phyloP scores from a whole-genome alignment of 805 yeast species.

The Sugiyamaella valdiviana region DNA sequence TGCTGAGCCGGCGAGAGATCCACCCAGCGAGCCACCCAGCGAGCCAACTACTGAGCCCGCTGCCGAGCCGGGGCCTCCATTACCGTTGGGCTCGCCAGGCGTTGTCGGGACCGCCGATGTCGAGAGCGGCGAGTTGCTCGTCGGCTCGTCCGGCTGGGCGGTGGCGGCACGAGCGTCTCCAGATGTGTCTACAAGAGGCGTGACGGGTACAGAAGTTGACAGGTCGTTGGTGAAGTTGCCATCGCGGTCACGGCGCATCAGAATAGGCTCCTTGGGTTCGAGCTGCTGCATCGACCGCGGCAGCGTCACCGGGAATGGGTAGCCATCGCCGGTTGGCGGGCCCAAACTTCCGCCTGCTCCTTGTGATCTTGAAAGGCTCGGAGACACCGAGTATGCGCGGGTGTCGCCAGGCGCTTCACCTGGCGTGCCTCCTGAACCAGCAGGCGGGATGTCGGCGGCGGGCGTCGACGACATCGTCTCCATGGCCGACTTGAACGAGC shows the following conservation, averaged over 20 bases:
- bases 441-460: not conserved
- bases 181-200: not conserved
- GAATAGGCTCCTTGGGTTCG: slow-evolving; percentile 69
- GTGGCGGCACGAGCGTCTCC: not conserved
- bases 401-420: not conserved
- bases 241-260: slow-evolving; percentile 48
- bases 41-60: not conserved
- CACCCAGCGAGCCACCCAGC: not conserved
- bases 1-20: slow-evolving; percentile 1
- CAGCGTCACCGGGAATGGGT: slow-evolving; percentile 30
- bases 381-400: not conserved
- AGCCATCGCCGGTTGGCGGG: slow-evolving; percentile 11
- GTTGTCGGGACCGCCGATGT: not conserved
- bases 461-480: slow-evolving; percentile 7
- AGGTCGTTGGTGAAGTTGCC: slow-evolving; percentile 27
- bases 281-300: slow-evolving; percentile 67
- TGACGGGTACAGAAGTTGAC: not conserved
- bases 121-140: slow-evolving; percentile 2
- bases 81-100: not conserved
- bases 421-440: not conserved
- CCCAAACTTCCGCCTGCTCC: not conserved
- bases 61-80: not conserved
- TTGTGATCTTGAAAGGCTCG: not conserved
- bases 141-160: not conserved
- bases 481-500: slow-evolving; percentile 22